Evolutionary conservation across 495 filamentous ascomycete species (phyloP).

Genomic region (Jackrogersella multiformis): DNA sequence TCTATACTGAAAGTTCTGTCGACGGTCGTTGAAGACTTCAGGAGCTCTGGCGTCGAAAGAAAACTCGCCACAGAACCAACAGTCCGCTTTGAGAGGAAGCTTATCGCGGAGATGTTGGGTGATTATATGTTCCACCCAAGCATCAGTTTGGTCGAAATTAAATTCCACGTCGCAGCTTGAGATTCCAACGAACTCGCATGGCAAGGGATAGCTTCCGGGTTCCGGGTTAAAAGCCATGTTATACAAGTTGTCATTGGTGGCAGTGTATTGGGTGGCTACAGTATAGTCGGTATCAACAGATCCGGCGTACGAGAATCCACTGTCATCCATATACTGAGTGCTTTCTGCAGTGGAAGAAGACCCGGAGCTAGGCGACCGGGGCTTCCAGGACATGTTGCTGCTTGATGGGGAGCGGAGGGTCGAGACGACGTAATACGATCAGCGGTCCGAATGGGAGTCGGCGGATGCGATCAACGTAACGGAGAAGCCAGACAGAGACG

Average conservation of each 20-base stretch:
- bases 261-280: constrained; percentile 10
- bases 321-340: not conserved
- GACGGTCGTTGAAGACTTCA: not conserved
- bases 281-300: constrained; percentile 2
- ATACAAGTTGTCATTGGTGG: not conserved
- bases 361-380: not conserved
- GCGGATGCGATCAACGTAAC: not conserved
- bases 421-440: not conserved
- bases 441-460: constrained; percentile 4
- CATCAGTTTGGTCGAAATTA: constrained; percentile 43
- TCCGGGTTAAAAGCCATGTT: not conserved
- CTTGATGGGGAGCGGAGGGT: not conserved
- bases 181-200: constrained; percentile 54
- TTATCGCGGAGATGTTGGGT: constrained; percentile 41
- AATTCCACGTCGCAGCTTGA: constrained; percentile 46
- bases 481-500: constrained; percentile 2
- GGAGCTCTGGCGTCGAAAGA: constrained; percentile 32
- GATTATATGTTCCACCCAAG: constrained; percentile 57
- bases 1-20: constrained; percentile 46
- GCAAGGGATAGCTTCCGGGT: constrained; percentile 29
- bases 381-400: not conserved
- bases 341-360: not conserved
- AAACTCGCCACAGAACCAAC: constrained; percentile 59
- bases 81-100: constrained; percentile 51
- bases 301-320: not conserved